Conservation (phyloP, 2,329 filamentous ascomycete genomes). For the Talaromyces sp. region DNA sequence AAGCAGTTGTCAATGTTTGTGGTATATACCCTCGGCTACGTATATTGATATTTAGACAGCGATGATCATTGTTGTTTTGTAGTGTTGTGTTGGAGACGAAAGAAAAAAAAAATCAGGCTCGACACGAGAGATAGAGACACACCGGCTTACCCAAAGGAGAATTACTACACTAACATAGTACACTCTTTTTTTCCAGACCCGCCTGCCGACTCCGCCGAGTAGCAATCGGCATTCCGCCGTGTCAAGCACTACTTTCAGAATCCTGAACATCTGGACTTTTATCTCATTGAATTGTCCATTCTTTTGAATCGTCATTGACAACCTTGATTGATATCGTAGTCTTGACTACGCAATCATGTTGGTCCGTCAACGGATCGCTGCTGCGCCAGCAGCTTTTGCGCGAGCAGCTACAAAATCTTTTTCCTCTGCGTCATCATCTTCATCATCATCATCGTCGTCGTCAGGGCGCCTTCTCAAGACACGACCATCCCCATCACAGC, state of each 20-base stretch:
- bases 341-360: constrained; percentile 6
- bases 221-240: constrained; percentile 2
- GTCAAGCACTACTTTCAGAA: not conserved
- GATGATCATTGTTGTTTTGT: not conserved
- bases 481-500: not conserved
- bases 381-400: not conserved
- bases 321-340: not conserved
- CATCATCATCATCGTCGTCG: not conserved
- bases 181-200: constrained; percentile 3
- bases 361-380: constrained; percentile 13
- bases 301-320: not conserved
- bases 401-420: constrained; percentile 6
- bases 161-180: not conserved
- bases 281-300: not conserved
- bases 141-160: constrained; percentile 8
- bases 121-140: not conserved
- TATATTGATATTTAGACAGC: not conserved
- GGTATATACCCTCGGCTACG: not conserved
- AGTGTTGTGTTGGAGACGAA: not conserved
- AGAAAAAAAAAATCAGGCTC: not conserved
- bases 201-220: not conserved
- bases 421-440: not conserved
- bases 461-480: not conserved
- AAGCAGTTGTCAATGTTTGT: not conserved
- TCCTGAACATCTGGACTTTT: not conserved